These are phyloP conservation scores for Apiospora rasikravindrae DNA, from an alignment of 2,329 filamentous ascomycete species.

Conservation along the genomic window DNA sequence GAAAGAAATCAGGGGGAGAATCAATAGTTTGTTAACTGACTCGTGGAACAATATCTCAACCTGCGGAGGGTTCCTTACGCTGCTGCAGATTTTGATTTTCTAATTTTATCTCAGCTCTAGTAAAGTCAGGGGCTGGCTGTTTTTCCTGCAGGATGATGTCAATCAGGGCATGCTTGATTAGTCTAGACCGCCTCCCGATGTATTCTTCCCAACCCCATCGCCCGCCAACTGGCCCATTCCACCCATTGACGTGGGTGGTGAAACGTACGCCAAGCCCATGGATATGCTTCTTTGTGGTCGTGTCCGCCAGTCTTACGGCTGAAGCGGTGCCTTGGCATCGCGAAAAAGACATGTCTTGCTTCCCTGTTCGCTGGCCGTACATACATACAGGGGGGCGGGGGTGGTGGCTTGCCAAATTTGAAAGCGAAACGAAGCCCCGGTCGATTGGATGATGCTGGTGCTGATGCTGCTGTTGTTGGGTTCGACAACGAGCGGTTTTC, in stretches of 20 bases:
- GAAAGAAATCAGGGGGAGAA: background rate
- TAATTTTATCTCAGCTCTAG: slow-evolving; percentile 12
- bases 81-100: background rate
- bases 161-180: background rate
- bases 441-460: background rate
- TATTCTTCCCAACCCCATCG: slow-evolving; percentile 2
- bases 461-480: background rate
- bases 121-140: background rate
- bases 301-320: slow-evolving; percentile 1
- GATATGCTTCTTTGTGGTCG: background rate
- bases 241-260: slow-evolving; percentile 1
- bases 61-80: background rate
- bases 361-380: background rate
- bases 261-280: slow-evolving; percentile 17
- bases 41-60: background rate
- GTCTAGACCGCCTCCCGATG: background rate
- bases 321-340: background rate
- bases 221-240: background rate
- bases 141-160: slow-evolving; percentile 6
- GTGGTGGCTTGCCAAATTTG: background rate
- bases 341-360: slow-evolving; percentile 7
- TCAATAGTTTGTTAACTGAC: background rate
- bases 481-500: background rate
- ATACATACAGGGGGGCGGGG: background rate
- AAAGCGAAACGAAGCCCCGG: background rate